Base-by-base conservation (phyloP, 1,284 basidiomycete genomes). In the Pseudozyma tsukubaensis region DNA sequence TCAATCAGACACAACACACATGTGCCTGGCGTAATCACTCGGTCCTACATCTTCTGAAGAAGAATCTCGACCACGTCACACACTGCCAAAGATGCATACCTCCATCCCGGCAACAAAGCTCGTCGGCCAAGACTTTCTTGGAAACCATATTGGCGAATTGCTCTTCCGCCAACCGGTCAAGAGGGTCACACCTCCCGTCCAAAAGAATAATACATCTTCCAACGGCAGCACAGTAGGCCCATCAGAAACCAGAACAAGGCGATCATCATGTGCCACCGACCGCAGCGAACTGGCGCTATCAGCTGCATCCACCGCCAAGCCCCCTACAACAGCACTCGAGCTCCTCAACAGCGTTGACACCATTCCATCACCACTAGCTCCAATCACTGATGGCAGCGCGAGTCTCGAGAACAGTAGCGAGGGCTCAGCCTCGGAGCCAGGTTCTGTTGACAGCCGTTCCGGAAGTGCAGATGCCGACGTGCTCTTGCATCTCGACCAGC, bases 71-170 rank as follows among this genome's bases (percentile, higher is more conserved):
- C 43, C 18, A 56, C 36, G 36, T 56, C 43, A 29, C 42, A 50
- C n/a, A 13, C 35, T 35, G 50, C 51, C 48, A 37, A 59, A n/a
- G 45, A 73, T 73, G 71, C 71, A 56, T 37, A 65, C 61, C 39
- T 44, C n/a, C n/a, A n/a, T 70, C 24, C 55, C 66, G 6, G 62
- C 62, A n/a, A 56, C 66, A 42, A 61, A 47, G 43, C 37, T 56
- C 10, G 62, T 70, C 35, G 62, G 59, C 24, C 47, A 66, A 45
- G 72, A 74, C 63, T 74, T 74, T 24, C 66, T 74, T n/a, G 72
- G 61, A 44, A 74, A 66, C 19, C 72, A 74, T 59, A 74, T 74
- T 45, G 72, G 72, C 48, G 62, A 74, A 54, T 63, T 74, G 8
- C 72, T 74, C 56, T 32, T 74, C 40, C 62, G 72, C 3, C 72